Base-by-base conservation (phyloP, 1,139 yeast genomes). In the Scheffersomyces titani region DNA sequence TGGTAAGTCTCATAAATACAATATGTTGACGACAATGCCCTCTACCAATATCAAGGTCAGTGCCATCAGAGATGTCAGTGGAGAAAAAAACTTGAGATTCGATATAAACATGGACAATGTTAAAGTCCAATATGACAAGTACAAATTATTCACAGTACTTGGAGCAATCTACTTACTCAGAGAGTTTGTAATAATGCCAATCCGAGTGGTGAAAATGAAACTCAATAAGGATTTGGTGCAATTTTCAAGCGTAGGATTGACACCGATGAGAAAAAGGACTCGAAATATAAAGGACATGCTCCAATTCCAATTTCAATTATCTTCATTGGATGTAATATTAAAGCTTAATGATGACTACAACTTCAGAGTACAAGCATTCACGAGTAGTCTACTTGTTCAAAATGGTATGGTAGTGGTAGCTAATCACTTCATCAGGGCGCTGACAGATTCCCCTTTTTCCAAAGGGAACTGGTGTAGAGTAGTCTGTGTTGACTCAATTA, bases 141-240 rank as follows among this genome's bases (percentile, higher is more conserved):
- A 78, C 61, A 81, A 83, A 40, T 71, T 82, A 24, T 87, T 86
- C 65, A 75, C 83, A 1, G 60, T 85, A 0, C 67, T 86, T 18
- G 89, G 92, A 1, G 73, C 86, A 7, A 61, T 84, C 3, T 84
- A 84, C 63, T 68, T 88, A 16, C 61, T 88, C 19, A 75, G 78
- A 54, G 84, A 84, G 60, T 76, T 82, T 4, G 57, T 85, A 2
- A 54, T 80, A 6, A 70, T 71, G 56, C 87, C 81, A 51, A 61
- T 70, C 19, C 70, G 62, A 55, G 55, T 59, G 19, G 68, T 69
- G 52, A 69, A 60, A 55, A 59, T 59, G 53, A 70, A 70, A 45
- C 55, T 73, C 19, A 69, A 67, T 53, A 70, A 70, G 5, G 71
- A 71, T 54, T 68, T 70, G 49, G 64, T 65, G 44, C 60, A 59